A percentile compares a stretch with the other conserved stretches of the same genome.
Conservation (phyloP, 768 basidiomycete genomes). For the Chalciporus chontae region DNA sequence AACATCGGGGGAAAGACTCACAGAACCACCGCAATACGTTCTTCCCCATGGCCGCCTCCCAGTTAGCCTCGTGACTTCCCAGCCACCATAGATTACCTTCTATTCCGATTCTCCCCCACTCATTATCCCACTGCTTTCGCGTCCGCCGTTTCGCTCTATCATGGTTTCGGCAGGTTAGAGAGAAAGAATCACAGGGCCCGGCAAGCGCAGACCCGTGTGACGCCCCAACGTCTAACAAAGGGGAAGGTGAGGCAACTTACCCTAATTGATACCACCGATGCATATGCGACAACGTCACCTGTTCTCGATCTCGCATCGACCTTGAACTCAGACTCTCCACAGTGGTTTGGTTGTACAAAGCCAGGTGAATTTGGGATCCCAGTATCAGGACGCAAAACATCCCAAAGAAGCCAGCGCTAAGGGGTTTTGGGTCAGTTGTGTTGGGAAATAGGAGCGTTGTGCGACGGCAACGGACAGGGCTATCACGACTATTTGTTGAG, state of each 20-base stretch:
- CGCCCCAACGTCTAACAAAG: neutral
- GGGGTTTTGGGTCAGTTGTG: constrained; percentile 6
- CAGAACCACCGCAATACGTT: constrained; percentile 71
- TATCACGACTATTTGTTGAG: constrained; percentile 70
- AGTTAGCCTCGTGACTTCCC: constrained; percentile 58
- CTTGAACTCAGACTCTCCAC: constrained; percentile 69
- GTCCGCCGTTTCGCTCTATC: constrained; percentile 50
- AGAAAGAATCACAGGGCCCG: neutral
- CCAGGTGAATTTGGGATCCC: constrained; percentile 56
- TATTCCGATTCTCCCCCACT: constrained; percentile 72
- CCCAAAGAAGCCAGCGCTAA: constrained; percentile 65
- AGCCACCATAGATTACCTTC: constrained; percentile 91
- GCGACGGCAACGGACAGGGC: constrained; percentile 53
- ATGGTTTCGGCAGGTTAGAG: neutral
- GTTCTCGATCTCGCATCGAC: constrained; percentile 64
- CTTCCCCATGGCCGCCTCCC: constrained; percentile 82
- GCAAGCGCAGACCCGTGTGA: neutral
- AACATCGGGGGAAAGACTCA: constrained; percentile 40
- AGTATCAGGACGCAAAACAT: constrained; percentile 64
- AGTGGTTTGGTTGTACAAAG: constrained; percentile 66
- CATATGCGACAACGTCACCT: constrained; percentile 43
- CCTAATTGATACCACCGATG: constrained; percentile 51
- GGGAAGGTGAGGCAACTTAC: constrained; percentile 36
- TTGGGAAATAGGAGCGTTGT: neutral
- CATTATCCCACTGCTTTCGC: constrained; percentile 58